These are phyloP conservation scores for Bullera alba DNA, from an alignment of 768 basidiomycete species.

Conservation along the genomic window DNA sequence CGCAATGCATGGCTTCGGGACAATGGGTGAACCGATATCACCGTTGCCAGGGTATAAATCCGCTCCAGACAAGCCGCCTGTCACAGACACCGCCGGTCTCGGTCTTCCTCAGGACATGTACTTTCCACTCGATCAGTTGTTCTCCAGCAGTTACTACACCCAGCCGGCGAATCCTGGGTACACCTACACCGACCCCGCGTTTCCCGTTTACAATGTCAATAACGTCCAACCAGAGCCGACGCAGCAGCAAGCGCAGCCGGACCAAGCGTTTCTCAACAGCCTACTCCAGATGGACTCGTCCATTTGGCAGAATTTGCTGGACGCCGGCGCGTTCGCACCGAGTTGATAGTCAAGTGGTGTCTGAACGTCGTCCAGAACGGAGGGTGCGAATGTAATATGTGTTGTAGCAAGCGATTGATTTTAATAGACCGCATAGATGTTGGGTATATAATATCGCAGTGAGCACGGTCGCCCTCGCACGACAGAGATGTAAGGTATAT, in stretches of 20 bases:
- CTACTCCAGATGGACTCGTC: slow-evolving; percentile 7
- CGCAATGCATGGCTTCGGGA: no score
- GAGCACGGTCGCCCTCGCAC: no score
- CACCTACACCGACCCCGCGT: no score
- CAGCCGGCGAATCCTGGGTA: background rate
- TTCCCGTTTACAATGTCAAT: background rate
- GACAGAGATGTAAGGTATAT: no score
- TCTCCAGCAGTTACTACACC: background rate
- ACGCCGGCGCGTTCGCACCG: background rate
- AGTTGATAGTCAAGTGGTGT: background rate
- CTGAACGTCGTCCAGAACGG: no score
- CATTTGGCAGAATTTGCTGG: slow-evolving; percentile 9
- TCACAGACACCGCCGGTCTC: background rate
- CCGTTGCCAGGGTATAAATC: no score
- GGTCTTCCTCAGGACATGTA: no score
- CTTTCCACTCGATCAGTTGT: background rate
- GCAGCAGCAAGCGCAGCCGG: background rate
- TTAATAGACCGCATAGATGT: no score
- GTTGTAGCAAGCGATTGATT: no score
- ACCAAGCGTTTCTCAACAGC: background rate
- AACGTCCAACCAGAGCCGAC: background rate
- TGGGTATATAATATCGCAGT: no score
- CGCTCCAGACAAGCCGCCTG: background rate
- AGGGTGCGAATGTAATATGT: no score
- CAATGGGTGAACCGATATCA: no score